Evolutionary conservation across 1,139 yeast species (phyloP), one percentile per base, ranked within the genome.

Genomic region (Suhomyces yuchorum): DNA sequence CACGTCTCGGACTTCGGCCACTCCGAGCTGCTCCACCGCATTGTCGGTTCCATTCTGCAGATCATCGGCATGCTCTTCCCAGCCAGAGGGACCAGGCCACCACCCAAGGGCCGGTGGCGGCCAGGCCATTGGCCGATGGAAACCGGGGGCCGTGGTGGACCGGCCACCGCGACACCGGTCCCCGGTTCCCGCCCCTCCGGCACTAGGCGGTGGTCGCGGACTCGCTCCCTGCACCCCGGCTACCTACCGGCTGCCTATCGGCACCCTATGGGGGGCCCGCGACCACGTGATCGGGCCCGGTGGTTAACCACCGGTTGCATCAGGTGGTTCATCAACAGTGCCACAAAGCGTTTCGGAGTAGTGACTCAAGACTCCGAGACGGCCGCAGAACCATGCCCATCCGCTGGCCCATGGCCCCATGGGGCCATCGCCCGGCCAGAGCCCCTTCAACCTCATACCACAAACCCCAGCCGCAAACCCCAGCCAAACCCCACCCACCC

Each of bases 361-460:
- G 32, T 38, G 42, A 43, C 39, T 32, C 46, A 43, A 24, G 14
- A 43, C 42, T 43, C 46, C 46, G 46, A 43, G 26, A 11, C 14
- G 17, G 28, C 39, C 30, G 39, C 34, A 30, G 17, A 20, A 20
- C 23, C 23, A 20, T 20, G 23, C 23, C 23, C 23, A 20, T 20
- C 23, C 23, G 23, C 23, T 20, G 23, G 23, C 23, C 23, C 23
- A 20, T 20, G 4, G 23, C 28, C 8, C n/a, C 28, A 24, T 20
- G 26, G 11, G 15, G 26, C 14, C 39, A 8, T 19, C 28, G 30
- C 11, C n/a, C n/a, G 20, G 11, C 37, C 20, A n/a, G n/a, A n/a
- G n/a, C n/a, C n/a, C n/a, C n/a, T n/a, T n/a, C n/a, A n/a, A n/a
- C n/a, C n/a, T n/a, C n/a, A n/a, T n/a, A n/a, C n/a, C n/a, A n/a